A percentile compares a stretch with the other conserved stretches of the same genome.
These are phyloP conservation scores for Vaccinium macrocarpon DNA, from an alignment of 148 eudicot species.

Conservation along the genomic window DNA sequence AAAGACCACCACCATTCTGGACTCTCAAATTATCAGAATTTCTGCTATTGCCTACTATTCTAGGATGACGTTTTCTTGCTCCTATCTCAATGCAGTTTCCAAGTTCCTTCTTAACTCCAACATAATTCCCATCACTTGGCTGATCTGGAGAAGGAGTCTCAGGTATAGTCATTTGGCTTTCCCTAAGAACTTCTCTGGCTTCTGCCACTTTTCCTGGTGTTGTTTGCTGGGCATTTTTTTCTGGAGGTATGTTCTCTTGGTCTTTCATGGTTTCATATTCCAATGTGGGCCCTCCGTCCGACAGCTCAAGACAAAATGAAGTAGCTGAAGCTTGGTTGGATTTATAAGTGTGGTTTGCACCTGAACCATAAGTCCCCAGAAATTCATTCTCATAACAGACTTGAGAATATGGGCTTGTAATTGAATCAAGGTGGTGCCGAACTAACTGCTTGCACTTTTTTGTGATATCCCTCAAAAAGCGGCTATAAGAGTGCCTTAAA, in stretches of 20 bases:
- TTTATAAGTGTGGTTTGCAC: slow-evolving; percentile 31
- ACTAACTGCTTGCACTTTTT: slow-evolving; percentile 88
- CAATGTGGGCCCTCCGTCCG: slow-evolving; percentile 42
- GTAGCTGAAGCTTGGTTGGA: slow-evolving; percentile 49
- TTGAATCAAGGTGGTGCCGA: slow-evolving; percentile 94
- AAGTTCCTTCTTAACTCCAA: slow-evolving; percentile 70
- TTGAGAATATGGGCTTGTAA: slow-evolving; percentile 90
- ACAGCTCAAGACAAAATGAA: slow-evolving; percentile 62
- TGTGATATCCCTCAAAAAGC: slow-evolving; percentile 69
- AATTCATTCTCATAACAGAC: slow-evolving; percentile 70
- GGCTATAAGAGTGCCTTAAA: slow-evolving; percentile 72
- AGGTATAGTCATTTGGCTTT: slow-evolving; percentile 77
- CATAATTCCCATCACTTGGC: slow-evolving; percentile 60
- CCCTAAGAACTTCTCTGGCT: slow-evolving; percentile 62
- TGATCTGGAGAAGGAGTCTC: slow-evolving; percentile 99
- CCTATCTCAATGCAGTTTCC: slow-evolving; percentile 69
- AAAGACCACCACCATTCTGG: slow-evolving; percentile 51
- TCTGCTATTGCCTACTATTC: slow-evolving; percentile 49
- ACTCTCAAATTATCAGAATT: slow-evolving; percentile 33
- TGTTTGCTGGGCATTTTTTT: slow-evolving; percentile 53
- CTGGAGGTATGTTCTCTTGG: slow-evolving; percentile 89
- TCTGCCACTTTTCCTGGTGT: slow-evolving; percentile 84
- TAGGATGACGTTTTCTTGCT: slow-evolving; percentile 71
- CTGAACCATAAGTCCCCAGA: slow-evolving; percentile 38
- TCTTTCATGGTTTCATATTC: slow-evolving; percentile 42